Base-by-base conservation (phyloP, 2,329 filamentous ascomycete genomes). In the Neophaeococcomyces aloes region DNA sequence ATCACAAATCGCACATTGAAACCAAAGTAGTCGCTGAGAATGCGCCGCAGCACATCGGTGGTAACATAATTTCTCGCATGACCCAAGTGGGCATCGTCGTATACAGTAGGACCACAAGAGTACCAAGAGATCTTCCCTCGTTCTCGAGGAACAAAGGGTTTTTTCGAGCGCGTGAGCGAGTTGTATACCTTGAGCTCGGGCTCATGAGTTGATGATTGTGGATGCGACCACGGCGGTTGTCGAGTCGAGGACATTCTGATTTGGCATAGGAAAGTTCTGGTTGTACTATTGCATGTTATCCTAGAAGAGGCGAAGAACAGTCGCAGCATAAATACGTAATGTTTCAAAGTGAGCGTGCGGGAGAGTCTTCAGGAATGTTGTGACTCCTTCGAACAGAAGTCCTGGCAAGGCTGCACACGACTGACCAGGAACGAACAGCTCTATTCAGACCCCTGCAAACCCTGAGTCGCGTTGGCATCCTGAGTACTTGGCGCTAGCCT, bases 11-110 rank as follows among this genome's bases (percentile, higher is more conserved):
- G 78, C 53, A 94, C 77, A 32, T 86, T 69, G 62, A 83, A 91
- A 48, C 78, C 77, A 61, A 94, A 93, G 65, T 91, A 89, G 61
- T 89, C 79, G 57, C 75, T 71, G 63, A 94, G 66, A 55, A 94
- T 85, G 56, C 87, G 79, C 48, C 87, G 76, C 54, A 94, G 79
- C 51, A 94, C 87, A 62, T 94, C 87, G 35, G 85, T 89, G 38
- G 81, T 85, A 50, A 94, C 84, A 74, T 94, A 94, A 67, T 94
- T 94, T 54, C 86, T 74, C 23, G 85, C 86, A 64, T 94, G 86
- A 23, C 86, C 82, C 48, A 89, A 65, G 68, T 89, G 85, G 49
- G 81, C 76, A 65, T 87, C 81, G 61, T 88, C 84, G 61, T 88
- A 88, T 32, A 83, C 81, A 1, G 86, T 94, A 46, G 86, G 86